phyloP scores from a whole-genome alignment of 176 grass and related monocot genomes.

The Eleusine coracana region DNA sequence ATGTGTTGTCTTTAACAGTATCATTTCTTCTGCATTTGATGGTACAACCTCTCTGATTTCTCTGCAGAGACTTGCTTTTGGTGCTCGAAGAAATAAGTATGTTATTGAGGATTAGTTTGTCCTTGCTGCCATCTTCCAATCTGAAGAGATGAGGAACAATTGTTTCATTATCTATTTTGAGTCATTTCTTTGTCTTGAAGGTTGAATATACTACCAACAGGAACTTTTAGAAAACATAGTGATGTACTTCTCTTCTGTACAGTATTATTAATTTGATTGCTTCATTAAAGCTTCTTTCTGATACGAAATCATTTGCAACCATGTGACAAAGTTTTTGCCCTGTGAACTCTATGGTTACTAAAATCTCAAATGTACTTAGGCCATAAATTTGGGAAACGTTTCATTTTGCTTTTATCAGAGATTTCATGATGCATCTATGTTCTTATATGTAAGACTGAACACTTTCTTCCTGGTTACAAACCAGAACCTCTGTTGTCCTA shows the following conservation, averaged over 20 bases:
- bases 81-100: conserved; percentile 89
- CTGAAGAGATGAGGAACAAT: conserved; percentile 45
- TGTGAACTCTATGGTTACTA: conserved; percentile 11
- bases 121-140: conserved; percentile 33
- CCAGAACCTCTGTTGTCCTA: background rate
- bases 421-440: background rate
- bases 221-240: conserved; percentile 5
- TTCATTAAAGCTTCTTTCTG: background rate
- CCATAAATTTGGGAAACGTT: conserved; percentile 16
- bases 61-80: conserved; percentile 91
- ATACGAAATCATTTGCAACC: background rate
- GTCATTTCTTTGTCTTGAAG: conserved; percentile 33
- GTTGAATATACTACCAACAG: conserved; percentile 27
- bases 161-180: conserved; percentile 29
- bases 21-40: conserved; percentile 32
- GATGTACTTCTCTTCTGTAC: conserved; percentile 34
- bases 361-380: conserved; percentile 1
- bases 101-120: conserved; percentile 72
- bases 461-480: background rate
- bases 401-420: background rate
- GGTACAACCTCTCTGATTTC: conserved; percentile 36
- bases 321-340: background rate
- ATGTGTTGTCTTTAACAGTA: conserved; percentile 22
- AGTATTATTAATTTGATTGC: conserved; percentile 35
- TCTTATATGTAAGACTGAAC: background rate